Evolutionary conservation across 495 filamentous ascomycete species (phyloP).

Genomic region (Rhypophila decipiens): DNA sequence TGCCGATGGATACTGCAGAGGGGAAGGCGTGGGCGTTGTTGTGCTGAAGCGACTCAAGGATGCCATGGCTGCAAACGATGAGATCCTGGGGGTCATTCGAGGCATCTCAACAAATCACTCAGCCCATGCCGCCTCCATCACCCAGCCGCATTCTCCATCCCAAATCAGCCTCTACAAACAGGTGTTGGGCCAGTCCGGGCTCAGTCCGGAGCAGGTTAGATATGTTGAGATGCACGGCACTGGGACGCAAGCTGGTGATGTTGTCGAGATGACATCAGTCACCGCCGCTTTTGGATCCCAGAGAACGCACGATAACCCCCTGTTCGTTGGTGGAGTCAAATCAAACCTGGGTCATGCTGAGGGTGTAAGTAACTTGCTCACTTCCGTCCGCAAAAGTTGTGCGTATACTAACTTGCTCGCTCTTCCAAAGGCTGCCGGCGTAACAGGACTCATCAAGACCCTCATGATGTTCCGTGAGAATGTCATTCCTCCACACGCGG

Average conservation of each 20-base stretch:
- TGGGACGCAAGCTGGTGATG: constrained; percentile 69
- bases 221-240: constrained; percentile 84
- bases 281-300: constrained; percentile 62
- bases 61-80: constrained; percentile 62
- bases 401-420: too few relatives aligned
- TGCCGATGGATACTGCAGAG: constrained; percentile 69
- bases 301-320: constrained; percentile 36
- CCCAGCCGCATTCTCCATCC: constrained; percentile 61
- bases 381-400: too few relatives aligned
- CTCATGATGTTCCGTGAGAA: constrained; percentile 77
- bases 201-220: constrained; percentile 59
- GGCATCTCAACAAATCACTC: constrained; percentile 64
- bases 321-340: constrained; percentile 75
- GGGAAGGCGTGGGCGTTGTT: constrained; percentile 59
- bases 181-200: constrained; percentile 55
- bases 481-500: constrained; percentile 70
- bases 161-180: constrained; percentile 60
- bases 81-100: constrained; percentile 58
- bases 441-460: constrained; percentile 70
- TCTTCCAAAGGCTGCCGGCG: constrained; percentile 76
- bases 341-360: constrained; percentile 83
- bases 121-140: constrained; percentile 65
- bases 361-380: too few relatives aligned
- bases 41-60: constrained; percentile 67
- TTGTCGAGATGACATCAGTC: constrained; percentile 65